Conservation (phyloP, 768 basidiomycete genomes). For the Boletus eberwhitei region DNA sequence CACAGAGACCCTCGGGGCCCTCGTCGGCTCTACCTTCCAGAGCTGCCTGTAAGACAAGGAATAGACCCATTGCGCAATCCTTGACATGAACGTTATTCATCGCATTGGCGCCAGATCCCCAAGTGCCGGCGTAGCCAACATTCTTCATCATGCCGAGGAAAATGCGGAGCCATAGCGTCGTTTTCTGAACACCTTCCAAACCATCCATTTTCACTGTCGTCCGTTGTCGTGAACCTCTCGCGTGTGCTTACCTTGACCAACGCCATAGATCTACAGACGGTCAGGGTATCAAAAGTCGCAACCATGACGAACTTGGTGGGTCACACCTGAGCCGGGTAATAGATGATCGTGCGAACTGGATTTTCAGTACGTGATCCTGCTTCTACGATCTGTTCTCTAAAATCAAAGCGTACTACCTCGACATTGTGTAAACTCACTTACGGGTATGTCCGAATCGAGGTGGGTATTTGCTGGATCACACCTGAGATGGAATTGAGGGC, state of each 20-base stretch:
- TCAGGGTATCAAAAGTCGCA: not conserved
- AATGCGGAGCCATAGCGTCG: conserved; percentile 35
- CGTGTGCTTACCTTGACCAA: conserved; percentile 35
- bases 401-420: not conserved
- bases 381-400: conserved; percentile 31
- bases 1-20: conserved; percentile 41
- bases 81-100: conserved; percentile 41
- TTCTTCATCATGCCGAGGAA: conserved; percentile 34
- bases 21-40: conserved; percentile 41
- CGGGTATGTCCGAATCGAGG: conserved; percentile 33
- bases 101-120: conserved; percentile 39
- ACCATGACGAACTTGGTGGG: not conserved
- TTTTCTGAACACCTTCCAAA: conserved; percentile 34
- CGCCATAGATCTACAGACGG: conserved; percentile 37
- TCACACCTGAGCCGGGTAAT: conserved; percentile 35
- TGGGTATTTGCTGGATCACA: conserved; percentile 31
- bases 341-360: conserved; percentile 43
- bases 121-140: conserved; percentile 39
- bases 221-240: not conserved
- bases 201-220: not conserved
- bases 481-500: conserved; percentile 8
- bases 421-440: conserved; percentile 3
- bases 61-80: conserved; percentile 35
- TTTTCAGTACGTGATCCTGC: conserved; percentile 40
- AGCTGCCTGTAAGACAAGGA: conserved; percentile 38